Evolutionary conservation across 1,284 basidiomycete genomes (phyloP).

Genomic region (Sanghuangporus weigelae): DNA sequence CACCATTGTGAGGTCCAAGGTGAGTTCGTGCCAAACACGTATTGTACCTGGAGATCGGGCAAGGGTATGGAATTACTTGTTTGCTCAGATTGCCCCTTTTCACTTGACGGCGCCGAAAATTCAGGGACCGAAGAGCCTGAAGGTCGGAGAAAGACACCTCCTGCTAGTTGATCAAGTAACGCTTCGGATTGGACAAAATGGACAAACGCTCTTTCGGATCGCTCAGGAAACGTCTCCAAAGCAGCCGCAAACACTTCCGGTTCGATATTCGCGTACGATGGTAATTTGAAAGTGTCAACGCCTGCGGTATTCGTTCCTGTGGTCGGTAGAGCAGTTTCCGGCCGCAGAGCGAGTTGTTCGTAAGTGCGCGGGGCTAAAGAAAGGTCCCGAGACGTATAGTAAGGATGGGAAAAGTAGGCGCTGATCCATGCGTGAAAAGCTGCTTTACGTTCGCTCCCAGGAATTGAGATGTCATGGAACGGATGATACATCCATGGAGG

Average conservation of each 20-base stretch:
- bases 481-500: constrained; percentile 13
- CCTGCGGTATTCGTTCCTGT: background rate
- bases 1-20: constrained; percentile 20
- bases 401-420: constrained; percentile 11
- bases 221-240: background rate
- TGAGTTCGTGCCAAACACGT: constrained; percentile 7
- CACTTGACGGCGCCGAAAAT: background rate
- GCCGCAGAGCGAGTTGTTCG: background rate
- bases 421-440: constrained; percentile 5
- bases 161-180: background rate
- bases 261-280: constrained; percentile 6
- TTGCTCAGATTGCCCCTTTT: background rate
- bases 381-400: background rate
- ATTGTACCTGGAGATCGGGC: background rate
- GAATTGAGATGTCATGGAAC: constrained; percentile 1
- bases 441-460: background rate
- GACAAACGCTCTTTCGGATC: constrained; percentile 6
- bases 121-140: background rate
- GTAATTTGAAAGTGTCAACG: background rate
- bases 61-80: background rate
- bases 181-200: background rate
- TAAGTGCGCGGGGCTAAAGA: background rate
- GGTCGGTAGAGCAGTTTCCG: background rate
- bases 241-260: constrained; percentile 5
- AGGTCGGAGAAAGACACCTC: background rate